Base-by-base conservation (phyloP, 495 filamentous ascomycete species). In the Aspergillus cristatus region DNA sequence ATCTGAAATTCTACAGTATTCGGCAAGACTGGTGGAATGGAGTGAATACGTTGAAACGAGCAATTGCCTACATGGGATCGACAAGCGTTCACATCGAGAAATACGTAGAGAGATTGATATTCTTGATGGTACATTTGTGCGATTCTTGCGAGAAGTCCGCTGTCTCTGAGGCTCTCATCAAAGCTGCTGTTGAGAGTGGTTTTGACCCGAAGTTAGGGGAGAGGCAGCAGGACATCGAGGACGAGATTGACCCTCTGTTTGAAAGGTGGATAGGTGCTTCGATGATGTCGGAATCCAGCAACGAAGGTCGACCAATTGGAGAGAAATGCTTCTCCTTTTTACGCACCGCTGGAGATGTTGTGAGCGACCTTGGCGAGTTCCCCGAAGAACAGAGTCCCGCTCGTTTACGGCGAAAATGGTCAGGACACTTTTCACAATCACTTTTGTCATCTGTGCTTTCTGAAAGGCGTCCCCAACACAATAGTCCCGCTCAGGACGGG, bases 41-140 rank as follows among this genome's bases (percentile, higher is more conserved):
- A 1, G 18, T 55, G 0, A 46, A 54, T 14, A 54, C 50, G 1
- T 24, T 70, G 33, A 55, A 54, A 40, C 50, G 62, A 50, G 51
- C 55, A 0, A 35, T 64, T 14, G 61, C 59, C 2, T 68, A 50
- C 32, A 50, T 70, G 6, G 45, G 49, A 1, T 58, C 63, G 20
- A 57, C 63, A 26, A 57, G 60, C 4, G 48, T 51, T 10, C 59
- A 56, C 26, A 25, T 33, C 3, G 12, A 40, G 13, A 24, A 38
- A 8, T 38, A 43, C 12, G 43, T 67, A 12, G 59, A 63, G 34
- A 48, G 62, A 18, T 34, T 70, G 22, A 48, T 68, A 1, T 41
- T 56, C 1, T 44, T 55, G 18, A 70, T 70, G 66, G 56, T 61
- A 3, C 48, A 62, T 18, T 45, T 67, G 1, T 63, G 63, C 32